phyloP scores from a whole-genome alignment of 352 stramenopile species.

The Nothophytophthora sp. region DNA sequence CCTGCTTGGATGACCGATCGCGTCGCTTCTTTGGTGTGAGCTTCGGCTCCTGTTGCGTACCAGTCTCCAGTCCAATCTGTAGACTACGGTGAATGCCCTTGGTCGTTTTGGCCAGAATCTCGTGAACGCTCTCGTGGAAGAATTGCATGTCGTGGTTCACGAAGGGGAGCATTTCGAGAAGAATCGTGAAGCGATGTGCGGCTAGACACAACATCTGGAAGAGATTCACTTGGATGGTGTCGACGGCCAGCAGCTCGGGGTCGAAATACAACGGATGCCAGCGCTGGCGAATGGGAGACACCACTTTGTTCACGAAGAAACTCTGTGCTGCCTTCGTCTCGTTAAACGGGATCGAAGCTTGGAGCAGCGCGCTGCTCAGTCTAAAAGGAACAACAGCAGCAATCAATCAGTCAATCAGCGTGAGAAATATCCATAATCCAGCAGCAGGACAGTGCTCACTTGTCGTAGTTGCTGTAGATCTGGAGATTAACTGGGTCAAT shows the following conservation, averaged over 20 bases:
- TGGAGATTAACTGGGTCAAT: slow-evolving; percentile 59
- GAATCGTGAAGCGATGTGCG: slow-evolving; percentile 49
- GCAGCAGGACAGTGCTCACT: slow-evolving; percentile 31
- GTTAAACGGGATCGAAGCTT: slow-evolving; percentile 57
- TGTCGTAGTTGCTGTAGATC: slow-evolving; percentile 80
- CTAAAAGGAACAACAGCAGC: slow-evolving; percentile 6
- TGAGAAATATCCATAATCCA: background rate
- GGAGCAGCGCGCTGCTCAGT: slow-evolving; percentile 32
- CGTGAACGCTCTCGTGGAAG: slow-evolving; percentile 30
- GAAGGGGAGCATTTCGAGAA: slow-evolving; percentile 61
- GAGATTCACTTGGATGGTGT: slow-evolving; percentile 56
- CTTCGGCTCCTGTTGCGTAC: background rate
- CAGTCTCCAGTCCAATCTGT: slow-evolving; percentile 2
- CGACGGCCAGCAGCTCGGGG: slow-evolving; percentile 26
- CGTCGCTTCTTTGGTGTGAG: background rate
- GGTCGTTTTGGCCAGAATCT: slow-evolving; percentile 48
- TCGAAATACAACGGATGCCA: slow-evolving; percentile 78
- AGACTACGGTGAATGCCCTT: slow-evolving; percentile 48
- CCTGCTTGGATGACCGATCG: background rate
- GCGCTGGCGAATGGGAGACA: slow-evolving; percentile 63
- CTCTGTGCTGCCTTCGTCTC: slow-evolving; percentile 46
- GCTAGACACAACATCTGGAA: slow-evolving; percentile 59
- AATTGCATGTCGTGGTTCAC: slow-evolving; percentile 43
- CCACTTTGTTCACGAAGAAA: slow-evolving; percentile 70
- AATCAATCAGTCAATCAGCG: slow-evolving; percentile 2